Conservation (phyloP, 2,329 filamentous ascomycete species). For the Pestalotiopsis sp. region DNA sequence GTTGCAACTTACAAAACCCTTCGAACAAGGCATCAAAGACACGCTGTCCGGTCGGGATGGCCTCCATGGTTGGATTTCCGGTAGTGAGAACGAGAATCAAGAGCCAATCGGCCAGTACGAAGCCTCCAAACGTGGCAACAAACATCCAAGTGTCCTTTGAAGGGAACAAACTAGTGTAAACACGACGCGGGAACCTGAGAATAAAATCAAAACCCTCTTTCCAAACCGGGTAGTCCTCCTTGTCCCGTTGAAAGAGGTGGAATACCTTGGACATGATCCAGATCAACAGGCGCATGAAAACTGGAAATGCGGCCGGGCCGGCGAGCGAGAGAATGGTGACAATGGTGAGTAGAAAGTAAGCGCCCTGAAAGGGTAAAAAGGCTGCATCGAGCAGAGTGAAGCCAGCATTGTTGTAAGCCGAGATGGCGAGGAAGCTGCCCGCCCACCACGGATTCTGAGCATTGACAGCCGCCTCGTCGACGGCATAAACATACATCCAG, state of each 20-base stretch:
- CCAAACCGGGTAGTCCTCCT: constrained; percentile 37
- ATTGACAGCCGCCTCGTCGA: constrained; percentile 51
- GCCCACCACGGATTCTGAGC: constrained; percentile 69
- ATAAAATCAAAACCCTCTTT: constrained; percentile 56
- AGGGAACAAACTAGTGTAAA: constrained; percentile 67
- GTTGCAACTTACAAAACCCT: constrained; percentile 23
- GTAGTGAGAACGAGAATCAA: constrained; percentile 68
- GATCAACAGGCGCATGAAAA: constrained; percentile 62
- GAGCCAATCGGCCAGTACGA: constrained; percentile 66
- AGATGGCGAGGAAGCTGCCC: constrained; percentile 67
- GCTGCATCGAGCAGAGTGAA: constrained; percentile 69
- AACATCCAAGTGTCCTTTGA: constrained; percentile 67
- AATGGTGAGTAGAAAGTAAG: constrained; percentile 51
- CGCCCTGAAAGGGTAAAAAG: constrained; percentile 61
- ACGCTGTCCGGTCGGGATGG: constrained; percentile 53
- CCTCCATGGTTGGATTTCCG: constrained; percentile 56
- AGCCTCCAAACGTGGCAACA: constrained; percentile 57
- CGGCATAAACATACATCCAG: constrained; percentile 57
- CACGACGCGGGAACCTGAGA: constrained; percentile 56
- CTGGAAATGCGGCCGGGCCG: constrained; percentile 67
- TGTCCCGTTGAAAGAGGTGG: constrained; percentile 34
- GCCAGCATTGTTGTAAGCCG: constrained; percentile 72
- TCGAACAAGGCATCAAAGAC: constrained; percentile 68
- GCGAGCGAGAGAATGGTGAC: constrained; percentile 63
- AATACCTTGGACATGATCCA: constrained; percentile 47